Conservation (phyloP, 1,284 basidiomycete species). For the Puccinia novopanici region DNA sequence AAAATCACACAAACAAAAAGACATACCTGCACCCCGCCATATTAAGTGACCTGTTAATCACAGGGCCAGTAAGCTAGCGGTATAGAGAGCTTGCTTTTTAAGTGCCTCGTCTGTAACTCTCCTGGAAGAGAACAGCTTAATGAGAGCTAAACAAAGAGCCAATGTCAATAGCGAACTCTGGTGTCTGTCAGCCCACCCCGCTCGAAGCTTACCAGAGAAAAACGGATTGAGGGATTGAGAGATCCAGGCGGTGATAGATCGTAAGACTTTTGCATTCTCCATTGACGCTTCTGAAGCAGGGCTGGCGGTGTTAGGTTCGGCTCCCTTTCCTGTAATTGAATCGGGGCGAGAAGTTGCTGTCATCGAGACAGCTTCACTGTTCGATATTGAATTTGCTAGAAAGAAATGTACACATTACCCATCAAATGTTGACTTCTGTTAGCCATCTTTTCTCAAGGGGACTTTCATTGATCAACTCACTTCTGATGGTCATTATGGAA, state of each 20-base stretch:
- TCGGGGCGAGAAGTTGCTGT: too few relatives aligned
- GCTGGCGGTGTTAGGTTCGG: neutral
- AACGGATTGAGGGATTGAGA: conserved; percentile 78
- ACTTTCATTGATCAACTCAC: too few relatives aligned
- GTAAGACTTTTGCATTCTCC: too few relatives aligned
- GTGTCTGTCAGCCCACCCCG: neutral
- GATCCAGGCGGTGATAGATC: conserved; percentile 77
- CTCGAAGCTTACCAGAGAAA: conserved; percentile 72
- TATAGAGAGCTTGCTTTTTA: too few relatives aligned
- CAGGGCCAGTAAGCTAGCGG: too few relatives aligned
- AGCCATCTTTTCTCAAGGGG: neutral
- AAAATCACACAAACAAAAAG: conserved; percentile 13
- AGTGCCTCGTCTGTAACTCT: too few relatives aligned
- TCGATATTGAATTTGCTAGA: conserved; percentile 30
- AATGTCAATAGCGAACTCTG: neutral
- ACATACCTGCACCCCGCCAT: too few relatives aligned
- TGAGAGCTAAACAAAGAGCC: too few relatives aligned
- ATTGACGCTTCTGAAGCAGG: conserved; percentile 41
- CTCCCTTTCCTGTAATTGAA: conserved; percentile 57
- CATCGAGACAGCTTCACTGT: conserved; percentile 14
- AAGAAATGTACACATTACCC: neutral
- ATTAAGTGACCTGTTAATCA: too few relatives aligned
- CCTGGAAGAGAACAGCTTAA: too few relatives aligned
- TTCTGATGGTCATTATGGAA: conserved; percentile 10
- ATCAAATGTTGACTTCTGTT: neutral